These are phyloP conservation scores for Acacia acuminata DNA, from an alignment of 306 rosid species.

Conservation along the genomic window DNA sequence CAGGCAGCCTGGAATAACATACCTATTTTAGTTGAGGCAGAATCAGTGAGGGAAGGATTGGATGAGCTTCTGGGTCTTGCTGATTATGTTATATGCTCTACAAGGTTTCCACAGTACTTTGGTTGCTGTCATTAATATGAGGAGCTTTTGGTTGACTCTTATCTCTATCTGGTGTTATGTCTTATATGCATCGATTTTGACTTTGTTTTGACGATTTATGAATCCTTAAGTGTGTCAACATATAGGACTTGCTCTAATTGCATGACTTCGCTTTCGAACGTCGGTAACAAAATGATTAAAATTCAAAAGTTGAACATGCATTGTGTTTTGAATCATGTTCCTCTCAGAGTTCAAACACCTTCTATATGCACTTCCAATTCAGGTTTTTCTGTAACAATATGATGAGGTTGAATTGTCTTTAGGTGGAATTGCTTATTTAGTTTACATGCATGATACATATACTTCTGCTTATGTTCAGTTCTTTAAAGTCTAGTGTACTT, in stretches of 20 bases:
- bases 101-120: slow-evolving; percentile 74
- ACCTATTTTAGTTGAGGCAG: slow-evolving; percentile 83
- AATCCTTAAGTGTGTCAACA: not conserved
- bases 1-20: slow-evolving; percentile 73
- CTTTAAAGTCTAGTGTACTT: slow-evolving; percentile 34
- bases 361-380: slow-evolving; percentile 13
- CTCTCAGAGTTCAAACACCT: slow-evolving; percentile 11
- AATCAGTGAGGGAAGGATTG: slow-evolving; percentile 77
- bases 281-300: slow-evolving; percentile 6
- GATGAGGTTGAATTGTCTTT: slow-evolving; percentile 25
- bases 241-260: not conserved
- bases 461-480: slow-evolving; percentile 29
- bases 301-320: slow-evolving; percentile 9
- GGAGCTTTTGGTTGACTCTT: slow-evolving; percentile 23
- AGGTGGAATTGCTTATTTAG: not conserved
- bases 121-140: slow-evolving; percentile 5
- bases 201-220: slow-evolving; percentile 8
- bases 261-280: not conserved
- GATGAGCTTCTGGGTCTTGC: slow-evolving; percentile 73
- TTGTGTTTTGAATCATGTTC: slow-evolving; percentile 21
- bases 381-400: not conserved
- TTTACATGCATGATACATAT: slow-evolving; percentile 16
- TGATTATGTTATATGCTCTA: slow-evolving; percentile 77
- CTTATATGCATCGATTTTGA: slow-evolving; percentile 13
- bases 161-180: slow-evolving; percentile 22